Conservation (phyloP, 345 rosid genomes). For the Eucalyptus leucophloia region DNA sequence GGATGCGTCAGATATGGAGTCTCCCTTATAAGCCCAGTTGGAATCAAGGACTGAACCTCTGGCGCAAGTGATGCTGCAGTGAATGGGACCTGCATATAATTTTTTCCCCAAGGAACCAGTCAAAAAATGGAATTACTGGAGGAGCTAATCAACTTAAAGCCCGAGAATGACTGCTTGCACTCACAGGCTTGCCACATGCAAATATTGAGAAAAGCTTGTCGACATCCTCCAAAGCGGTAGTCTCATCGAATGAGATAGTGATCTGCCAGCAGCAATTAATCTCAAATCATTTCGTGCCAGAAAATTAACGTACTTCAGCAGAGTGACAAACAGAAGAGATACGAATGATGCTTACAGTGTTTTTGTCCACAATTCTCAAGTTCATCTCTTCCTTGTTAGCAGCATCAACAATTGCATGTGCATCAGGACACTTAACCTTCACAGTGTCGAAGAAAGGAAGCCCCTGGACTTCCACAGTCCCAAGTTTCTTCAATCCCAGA, state of each 20-base stretch:
- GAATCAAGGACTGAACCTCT: slow-evolving; percentile 65
- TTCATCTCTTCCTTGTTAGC: slow-evolving; percentile 67
- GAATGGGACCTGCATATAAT: slow-evolving; percentile 51
- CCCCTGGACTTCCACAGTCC: slow-evolving; percentile 69
- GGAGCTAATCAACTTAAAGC: background rate
- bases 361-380: slow-evolving; percentile 70
- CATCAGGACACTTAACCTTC: slow-evolving; percentile 75
- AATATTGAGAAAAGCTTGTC: slow-evolving; percentile 74
- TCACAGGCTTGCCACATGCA: slow-evolving; percentile 69
- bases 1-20: slow-evolving; percentile 69
- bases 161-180: slow-evolving; percentile 5
- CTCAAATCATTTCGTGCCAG: background rate
- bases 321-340: background rate
- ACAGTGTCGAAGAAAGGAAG: slow-evolving; percentile 95
- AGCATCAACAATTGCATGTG: slow-evolving; percentile 67
- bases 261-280: slow-evolving; percentile 38
- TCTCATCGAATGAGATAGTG: slow-evolving; percentile 91
- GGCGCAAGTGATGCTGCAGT: slow-evolving; percentile 84
- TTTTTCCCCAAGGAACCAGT: background rate
- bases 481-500: slow-evolving; percentile 84
- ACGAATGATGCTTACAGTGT: slow-evolving; percentile 46
- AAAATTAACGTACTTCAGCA: background rate
- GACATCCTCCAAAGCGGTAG: slow-evolving; percentile 90
- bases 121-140: background rate
- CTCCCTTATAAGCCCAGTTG: slow-evolving; percentile 58